Conservation (phyloP, 2,329 filamentous ascomycete species). For the Diplodia mutila region DNA sequence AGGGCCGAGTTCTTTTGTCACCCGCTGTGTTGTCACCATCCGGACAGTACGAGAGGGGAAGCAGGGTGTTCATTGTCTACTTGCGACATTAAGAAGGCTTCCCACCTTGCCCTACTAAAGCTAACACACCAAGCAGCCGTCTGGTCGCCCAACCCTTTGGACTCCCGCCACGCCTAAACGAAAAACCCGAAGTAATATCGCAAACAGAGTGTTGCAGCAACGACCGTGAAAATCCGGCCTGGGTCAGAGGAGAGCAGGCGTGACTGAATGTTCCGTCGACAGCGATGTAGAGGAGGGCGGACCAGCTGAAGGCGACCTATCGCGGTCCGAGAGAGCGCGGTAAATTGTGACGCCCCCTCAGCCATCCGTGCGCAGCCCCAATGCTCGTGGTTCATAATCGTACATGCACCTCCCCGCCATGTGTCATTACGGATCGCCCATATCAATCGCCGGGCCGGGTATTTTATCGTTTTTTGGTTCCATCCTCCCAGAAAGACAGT, state of each 20-base stretch:
- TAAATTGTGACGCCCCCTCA: conserved; percentile 7
- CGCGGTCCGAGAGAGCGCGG: conserved; percentile 10
- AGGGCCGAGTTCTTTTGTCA: too few relatives aligned
- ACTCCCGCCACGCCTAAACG: conserved; percentile 17
- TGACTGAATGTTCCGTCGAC: conserved; percentile 19
- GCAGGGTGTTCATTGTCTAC: conserved; percentile 19
- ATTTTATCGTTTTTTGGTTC: conserved; percentile 22
- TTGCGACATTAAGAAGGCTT: conserved; percentile 9
- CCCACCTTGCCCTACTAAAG: conserved; percentile 11
- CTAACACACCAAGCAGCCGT: conserved; percentile 17
- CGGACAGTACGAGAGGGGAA: conserved; percentile 4
- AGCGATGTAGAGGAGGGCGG: conserved; percentile 15
- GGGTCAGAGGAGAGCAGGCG: conserved; percentile 14
- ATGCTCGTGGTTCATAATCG: conserved; percentile 16
- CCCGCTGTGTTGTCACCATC: too few relatives aligned
- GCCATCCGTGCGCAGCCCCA: conserved; percentile 12
- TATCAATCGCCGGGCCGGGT: conserved; percentile 25
- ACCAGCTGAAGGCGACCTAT: conserved; percentile 11
- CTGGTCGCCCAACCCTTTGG: conserved; percentile 9
- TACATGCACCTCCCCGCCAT: conserved; percentile 19
- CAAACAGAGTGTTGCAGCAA: conserved; percentile 19
- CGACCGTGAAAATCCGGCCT: conserved; percentile 17
- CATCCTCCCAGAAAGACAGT: conserved; percentile 19
- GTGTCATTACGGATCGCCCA: conserved; percentile 22
- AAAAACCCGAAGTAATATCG: conserved; percentile 20